Evolutionary conservation across 192 early-diverging fungal species (phyloP).

Genomic region (Radiomyces spectabilis): DNA sequence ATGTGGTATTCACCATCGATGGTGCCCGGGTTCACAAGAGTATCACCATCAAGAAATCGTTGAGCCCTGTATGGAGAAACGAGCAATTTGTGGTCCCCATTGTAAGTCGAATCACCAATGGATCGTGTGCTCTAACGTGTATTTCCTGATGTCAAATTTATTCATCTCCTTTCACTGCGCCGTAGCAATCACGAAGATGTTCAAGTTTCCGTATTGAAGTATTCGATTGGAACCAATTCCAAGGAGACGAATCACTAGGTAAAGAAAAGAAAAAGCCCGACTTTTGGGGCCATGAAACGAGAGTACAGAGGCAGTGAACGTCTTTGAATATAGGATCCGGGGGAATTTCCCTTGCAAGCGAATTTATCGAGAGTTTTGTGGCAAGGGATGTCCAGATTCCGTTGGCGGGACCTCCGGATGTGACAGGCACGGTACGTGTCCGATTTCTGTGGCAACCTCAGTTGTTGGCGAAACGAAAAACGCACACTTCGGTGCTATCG

Average conservation of each 20-base stretch:
- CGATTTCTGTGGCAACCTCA: constrained; percentile 50
- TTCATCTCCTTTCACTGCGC: background rate
- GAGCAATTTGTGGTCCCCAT: constrained; percentile 22
- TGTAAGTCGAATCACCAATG: constrained; percentile 11
- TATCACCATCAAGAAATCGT: constrained; percentile 49
- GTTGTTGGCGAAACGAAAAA: constrained; percentile 44
- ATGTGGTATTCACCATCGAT: constrained; percentile 49
- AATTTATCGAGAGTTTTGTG: constrained; percentile 29
- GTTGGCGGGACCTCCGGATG: constrained; percentile 17
- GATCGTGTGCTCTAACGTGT: no score
- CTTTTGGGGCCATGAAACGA: no score
- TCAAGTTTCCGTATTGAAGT: constrained; percentile 46
- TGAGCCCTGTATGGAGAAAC: constrained; percentile 47
- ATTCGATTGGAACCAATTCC: constrained; percentile 64
- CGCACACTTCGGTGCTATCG: constrained; percentile 37
- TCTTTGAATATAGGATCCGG: constrained; percentile 11
- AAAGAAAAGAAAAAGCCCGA: background rate
- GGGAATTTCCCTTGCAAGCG: constrained; percentile 15
- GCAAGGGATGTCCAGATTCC: constrained; percentile 31
- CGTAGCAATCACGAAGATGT: constrained; percentile 18
- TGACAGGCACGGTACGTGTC: constrained; percentile 35
- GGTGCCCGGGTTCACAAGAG: constrained; percentile 52
- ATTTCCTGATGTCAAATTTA: no score
- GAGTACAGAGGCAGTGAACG: background rate
- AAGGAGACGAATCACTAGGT: constrained; percentile 43